Evolutionary conservation across 139 green algal species (phyloP).

Genomic region (Picochlorum sp.): DNA sequence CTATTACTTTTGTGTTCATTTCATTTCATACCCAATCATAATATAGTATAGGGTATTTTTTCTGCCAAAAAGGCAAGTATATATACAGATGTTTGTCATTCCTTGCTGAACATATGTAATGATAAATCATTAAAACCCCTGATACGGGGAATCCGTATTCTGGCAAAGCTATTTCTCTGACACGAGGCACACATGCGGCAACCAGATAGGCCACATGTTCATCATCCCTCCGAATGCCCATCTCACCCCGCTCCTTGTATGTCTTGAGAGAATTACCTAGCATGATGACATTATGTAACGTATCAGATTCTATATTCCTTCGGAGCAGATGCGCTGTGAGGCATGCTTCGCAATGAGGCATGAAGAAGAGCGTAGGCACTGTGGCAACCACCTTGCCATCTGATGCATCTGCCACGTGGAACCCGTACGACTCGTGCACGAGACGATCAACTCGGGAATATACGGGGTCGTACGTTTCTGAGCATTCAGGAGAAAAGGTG

Average conservation of each 20-base stretch:
- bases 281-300: conserved; percentile 31
- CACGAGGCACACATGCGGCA: neutral
- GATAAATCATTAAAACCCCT: neutral
- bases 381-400: conserved; percentile 17
- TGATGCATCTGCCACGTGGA: conserved; percentile 24
- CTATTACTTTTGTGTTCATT: too few relatives aligned
- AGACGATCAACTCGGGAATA: conserved; percentile 28
- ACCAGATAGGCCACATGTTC: neutral
- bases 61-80: too few relatives aligned
- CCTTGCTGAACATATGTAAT: neutral
- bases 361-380: conserved; percentile 53
- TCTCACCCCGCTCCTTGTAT: conserved; percentile 19
- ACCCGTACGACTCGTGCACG: conserved; percentile 17
- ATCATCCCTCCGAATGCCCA: neutral
- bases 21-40: too few relatives aligned
- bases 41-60: too few relatives aligned
- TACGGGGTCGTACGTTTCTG: conserved; percentile 39
- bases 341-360: conserved; percentile 51
- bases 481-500: conserved; percentile 9
- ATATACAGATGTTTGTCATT: neutral
- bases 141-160: neutral
- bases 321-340: conserved; percentile 41
- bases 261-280: conserved; percentile 44
- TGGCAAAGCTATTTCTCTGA: neutral
- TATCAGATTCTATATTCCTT: conserved; percentile 26